Percentiles rank a stretch among this genome's conserved stretches.
These are phyloP conservation scores for Lactarius psammicola DNA, from an alignment of 768 basidiomycete species.

Conservation along the genomic window DNA sequence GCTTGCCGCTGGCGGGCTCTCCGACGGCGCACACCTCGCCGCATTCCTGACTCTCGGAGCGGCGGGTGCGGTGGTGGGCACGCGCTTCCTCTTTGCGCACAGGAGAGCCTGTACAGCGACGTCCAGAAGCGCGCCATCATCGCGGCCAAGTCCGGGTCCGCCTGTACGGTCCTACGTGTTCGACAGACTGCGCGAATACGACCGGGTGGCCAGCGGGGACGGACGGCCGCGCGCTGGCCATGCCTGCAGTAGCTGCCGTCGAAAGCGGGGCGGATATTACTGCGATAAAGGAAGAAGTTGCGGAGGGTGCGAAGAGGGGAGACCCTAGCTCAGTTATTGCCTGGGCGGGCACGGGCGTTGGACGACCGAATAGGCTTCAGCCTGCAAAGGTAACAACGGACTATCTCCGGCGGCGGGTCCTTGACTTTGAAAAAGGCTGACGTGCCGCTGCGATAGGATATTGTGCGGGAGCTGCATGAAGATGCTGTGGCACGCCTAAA, in stretches of 20 bases:
- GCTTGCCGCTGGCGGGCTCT: constrained; percentile 74
- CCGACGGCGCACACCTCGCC: constrained; percentile 62
- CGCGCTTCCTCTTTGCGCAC: constrained; percentile 68
- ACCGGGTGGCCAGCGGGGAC: constrained; percentile 39
- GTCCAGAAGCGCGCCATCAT: constrained; percentile 38
- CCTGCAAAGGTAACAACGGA: constrained; percentile 32
- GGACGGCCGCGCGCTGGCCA: constrained; percentile 44
- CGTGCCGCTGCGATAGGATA: constrained; percentile 27
- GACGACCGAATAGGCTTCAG: constrained; percentile 32
- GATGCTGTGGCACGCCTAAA: constrained; percentile 29
- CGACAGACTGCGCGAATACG: constrained; percentile 36
- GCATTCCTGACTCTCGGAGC: constrained; percentile 65
- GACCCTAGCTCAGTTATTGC: constrained; percentile 33
- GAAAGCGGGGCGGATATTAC: constrained; percentile 20
- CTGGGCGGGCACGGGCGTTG: constrained; percentile 41
- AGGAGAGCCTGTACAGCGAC: constrained; percentile 49
- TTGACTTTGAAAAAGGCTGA: background rate
- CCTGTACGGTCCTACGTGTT: constrained; percentile 37
- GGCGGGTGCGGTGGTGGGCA: constrained; percentile 67
- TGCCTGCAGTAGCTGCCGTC: constrained; percentile 34
- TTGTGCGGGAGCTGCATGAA: constrained; percentile 33
- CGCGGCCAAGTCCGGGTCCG: constrained; percentile 31
- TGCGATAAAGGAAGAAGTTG: constrained; percentile 24
- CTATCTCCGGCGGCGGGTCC: constrained; percentile 9
- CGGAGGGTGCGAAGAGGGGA: constrained; percentile 31